Percentiles rank a stretch among this genome's conserved stretches.
Evolutionary conservation across 352 stramenopile genomes (phyloP).

Genomic region (Phytopythium oedochilum): DNA sequence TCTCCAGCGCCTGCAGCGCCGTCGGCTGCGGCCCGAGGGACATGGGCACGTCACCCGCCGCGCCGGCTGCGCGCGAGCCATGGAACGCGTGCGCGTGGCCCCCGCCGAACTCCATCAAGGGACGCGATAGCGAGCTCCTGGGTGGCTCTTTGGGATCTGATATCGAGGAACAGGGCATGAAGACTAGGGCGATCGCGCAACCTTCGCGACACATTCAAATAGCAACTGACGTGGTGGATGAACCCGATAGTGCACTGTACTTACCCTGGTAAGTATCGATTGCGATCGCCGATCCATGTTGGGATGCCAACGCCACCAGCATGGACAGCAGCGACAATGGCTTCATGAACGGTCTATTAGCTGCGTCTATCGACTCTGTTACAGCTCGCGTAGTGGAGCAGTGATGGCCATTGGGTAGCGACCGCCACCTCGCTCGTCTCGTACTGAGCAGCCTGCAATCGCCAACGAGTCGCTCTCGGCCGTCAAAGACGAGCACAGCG

Average conservation of each 20-base stretch:
- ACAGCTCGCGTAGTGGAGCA: conserved; percentile 4
- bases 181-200: not conserved
- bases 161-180: not conserved
- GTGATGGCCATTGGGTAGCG: conserved; percentile 16
- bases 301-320: too few relatives aligned
- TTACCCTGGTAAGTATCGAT: too few relatives aligned
- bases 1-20: conserved; percentile 58
- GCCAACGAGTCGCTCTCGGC: not conserved
- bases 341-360: not conserved
- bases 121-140: not conserved
- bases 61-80: conserved; percentile 14
- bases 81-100: conserved; percentile 11
- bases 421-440: conserved; percentile 8
- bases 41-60: conserved; percentile 24
- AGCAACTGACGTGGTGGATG: too few relatives aligned
- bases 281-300: too few relatives aligned
- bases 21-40: conserved; percentile 27
- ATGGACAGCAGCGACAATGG: not conserved
- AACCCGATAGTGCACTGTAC: too few relatives aligned
- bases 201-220: too few relatives aligned
- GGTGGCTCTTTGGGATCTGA: not conserved
- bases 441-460: not conserved
- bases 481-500: conserved; percentile 18
- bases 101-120: conserved; percentile 16
- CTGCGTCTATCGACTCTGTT: not conserved